Percentiles rank a stretch among this genome's conserved stretches.
Conservation (phyloP, 2,329 filamentous ascomycete genomes). For the Pyricularia pennisetigena region DNA sequence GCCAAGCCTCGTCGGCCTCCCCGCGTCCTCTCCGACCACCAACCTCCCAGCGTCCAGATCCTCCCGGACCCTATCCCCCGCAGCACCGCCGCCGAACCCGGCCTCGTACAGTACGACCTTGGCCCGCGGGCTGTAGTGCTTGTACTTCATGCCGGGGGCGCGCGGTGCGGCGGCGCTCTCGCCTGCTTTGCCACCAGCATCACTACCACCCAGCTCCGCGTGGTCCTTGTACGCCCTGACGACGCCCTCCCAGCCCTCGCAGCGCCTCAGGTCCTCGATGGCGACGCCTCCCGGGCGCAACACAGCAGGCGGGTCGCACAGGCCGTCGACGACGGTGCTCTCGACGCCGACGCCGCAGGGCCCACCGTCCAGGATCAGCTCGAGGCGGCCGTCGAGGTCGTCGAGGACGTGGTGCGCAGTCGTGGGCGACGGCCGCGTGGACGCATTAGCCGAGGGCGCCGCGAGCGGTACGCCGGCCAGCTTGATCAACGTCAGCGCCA, state of each 20-base stretch:
- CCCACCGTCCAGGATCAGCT: constrained; percentile 82
- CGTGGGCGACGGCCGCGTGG: constrained; percentile 86
- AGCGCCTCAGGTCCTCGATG: constrained; percentile 64
- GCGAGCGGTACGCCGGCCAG: constrained; percentile 71
- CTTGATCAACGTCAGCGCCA: constrained; percentile 83
- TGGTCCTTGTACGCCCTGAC: constrained; percentile 70
- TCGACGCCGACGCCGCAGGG: constrained; percentile 83
- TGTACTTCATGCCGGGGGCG: constrained; percentile 98
- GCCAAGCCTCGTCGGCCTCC: constrained; percentile 25
- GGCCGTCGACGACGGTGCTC: constrained; percentile 90
- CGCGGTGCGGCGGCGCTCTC: constrained; percentile 40
- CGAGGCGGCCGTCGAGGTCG: constrained; percentile 73
- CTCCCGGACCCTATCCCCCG: constrained; percentile 8
- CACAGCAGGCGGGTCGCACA: constrained; percentile 71
- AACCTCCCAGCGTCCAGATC: constrained; percentile 19
- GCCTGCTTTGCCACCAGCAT: constrained; percentile 37
- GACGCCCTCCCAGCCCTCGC: constrained; percentile 73
- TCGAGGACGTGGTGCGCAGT: constrained; percentile 81
- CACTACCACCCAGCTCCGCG: no score
- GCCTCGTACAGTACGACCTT: constrained; percentile 74
- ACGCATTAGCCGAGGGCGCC: constrained; percentile 89
- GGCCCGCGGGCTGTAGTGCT: constrained; percentile 91
- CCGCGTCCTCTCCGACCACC: constrained; percentile 7
- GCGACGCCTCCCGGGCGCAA: constrained; percentile 81
- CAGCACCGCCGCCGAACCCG: constrained; percentile 17